Base-by-base conservation (phyloP, 768 basidiomycete genomes). In the Agrocybe pediades region DNA sequence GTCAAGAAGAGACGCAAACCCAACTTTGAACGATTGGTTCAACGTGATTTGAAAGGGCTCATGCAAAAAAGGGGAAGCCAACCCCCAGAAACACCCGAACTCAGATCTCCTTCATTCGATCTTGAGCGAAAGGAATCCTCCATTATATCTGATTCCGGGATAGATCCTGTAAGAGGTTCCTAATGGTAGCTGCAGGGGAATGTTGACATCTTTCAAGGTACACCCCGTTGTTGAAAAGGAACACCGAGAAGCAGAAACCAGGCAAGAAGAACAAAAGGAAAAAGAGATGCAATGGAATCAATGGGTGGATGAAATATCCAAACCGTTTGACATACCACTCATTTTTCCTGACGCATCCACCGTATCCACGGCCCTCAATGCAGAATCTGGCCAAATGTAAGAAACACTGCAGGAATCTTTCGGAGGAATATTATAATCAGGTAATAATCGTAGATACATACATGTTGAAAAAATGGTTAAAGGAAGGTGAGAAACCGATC, bases 231-330 rank as follows among this genome's bases (percentile, higher is more conserved):
- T n/a, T n/a, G n/a, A n/a, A n/a, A n/a, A n/a, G n/a, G n/a, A n/a
- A n/a, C n/a, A n/a, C n/a, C n/a, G n/a, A n/a, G n/a, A n/a, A n/a
- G n/a, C n/a, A n/a, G n/a, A n/a, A n/a, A n/a, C n/a, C n/a, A n/a
- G n/a, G n/a, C n/a, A n/a, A n/a, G 59, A 61, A 39, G 58, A 64
- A 25, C 61, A 63, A 41, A 59, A 65, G 3, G 59, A 66, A 41
- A 72, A 69, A 51, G 65, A 77, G 46, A 56, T 63, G 41, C 67
- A 68, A 44, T 82, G 79, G 80, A 55, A 69, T n/a, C 60, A 68
- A 5, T 80, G 77, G 74, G 53, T 75, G n/a, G 42, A 58, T 11
- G 48, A 65, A 25, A 60, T 76, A 42, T 63, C 70, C 2, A 59
- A 59, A 41, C 74, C 76, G 26, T 36, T 58, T 76, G 19, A 57